These are phyloP conservation scores for Gynochthodes officinalis DNA, from an alignment of 257 asterid genomes.

Conservation along the genomic window DNA sequence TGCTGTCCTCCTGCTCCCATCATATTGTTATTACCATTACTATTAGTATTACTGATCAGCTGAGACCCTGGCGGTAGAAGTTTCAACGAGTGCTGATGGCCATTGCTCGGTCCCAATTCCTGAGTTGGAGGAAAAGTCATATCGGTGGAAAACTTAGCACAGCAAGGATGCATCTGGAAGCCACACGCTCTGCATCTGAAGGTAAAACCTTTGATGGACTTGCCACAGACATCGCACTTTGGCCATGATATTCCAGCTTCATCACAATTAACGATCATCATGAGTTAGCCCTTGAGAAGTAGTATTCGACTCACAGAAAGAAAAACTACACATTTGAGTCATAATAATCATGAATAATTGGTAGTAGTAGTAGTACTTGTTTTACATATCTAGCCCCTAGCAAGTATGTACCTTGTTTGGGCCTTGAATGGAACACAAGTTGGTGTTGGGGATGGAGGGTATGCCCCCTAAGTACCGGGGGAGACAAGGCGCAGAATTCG, in stretches of 20 bases:
- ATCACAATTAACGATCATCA: neutral
- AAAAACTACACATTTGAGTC: too few relatives aligned
- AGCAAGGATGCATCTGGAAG: slow-evolving; percentile 92
- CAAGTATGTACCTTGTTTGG: slow-evolving; percentile 47
- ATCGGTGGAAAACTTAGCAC: slow-evolving; percentile 66
- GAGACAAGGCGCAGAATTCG: slow-evolving; percentile 59
- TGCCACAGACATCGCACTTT: slow-evolving; percentile 66
- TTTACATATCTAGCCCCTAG: too few relatives aligned
- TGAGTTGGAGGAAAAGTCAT: slow-evolving; percentile 22
- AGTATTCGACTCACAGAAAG: too few relatives aligned
- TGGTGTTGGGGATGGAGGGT: slow-evolving; percentile 86
- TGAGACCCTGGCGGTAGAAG: slow-evolving; percentile 36
- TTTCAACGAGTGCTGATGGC: slow-evolving; percentile 50
- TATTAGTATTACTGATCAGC: neutral
- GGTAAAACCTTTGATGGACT: slow-evolving; percentile 63
- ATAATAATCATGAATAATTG: too few relatives aligned
- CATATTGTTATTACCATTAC: neutral
- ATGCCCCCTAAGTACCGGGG: slow-evolving; percentile 52
- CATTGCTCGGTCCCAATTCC: neutral
- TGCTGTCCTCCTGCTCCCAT: neutral
- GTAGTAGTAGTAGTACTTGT: too few relatives aligned
- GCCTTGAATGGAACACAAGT: slow-evolving; percentile 60
- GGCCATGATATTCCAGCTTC: slow-evolving; percentile 65
- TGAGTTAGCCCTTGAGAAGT: too few relatives aligned
- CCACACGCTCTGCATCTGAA: slow-evolving; percentile 76